Base-by-base conservation (phyloP, 2,329 filamentous ascomycete species). In the Apiospora sp. region DNA sequence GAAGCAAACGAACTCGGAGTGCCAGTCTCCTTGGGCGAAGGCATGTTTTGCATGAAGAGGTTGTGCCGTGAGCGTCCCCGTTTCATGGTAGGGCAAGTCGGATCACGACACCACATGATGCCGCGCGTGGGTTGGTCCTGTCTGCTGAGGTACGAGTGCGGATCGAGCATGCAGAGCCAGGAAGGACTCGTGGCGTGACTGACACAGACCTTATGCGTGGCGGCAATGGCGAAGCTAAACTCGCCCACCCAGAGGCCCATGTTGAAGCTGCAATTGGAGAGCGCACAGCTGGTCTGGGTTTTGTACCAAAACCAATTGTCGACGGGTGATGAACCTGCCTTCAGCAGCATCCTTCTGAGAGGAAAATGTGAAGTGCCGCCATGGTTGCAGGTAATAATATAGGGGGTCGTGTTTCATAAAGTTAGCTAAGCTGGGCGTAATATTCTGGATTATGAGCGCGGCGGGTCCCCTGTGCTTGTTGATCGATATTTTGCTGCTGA, bases 91-190 rank as follows among this genome's bases (percentile, higher is more conserved):
- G 41, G 22, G n/a, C 67, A 69, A 12, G 8, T 19, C 22, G 43
- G 43, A 12, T 69, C 37, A 22, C 27, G 37, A 30, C 67, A 69
- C 67, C 67, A 69, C 67, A 69, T 69, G 16, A 69, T 5, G 19
- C 67, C 67, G n/a, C 67, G 67, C 27, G 67, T 22, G 22, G 22
- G 46, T 7, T 22, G 16, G 7, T 48, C 19, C 16, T 19, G 19
- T 8, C 22, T 1, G 46, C 19, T 22, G 46, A 48, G 46, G 46
- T 48, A 48, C 8, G 19, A 7, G 1, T 48, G 46, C 8, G 46
- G 46, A 19, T 48, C 46, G 16, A 48, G 46, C 19, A 19, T 8
- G 22, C 46, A 22, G 4, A 48, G 46, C 46, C 46, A 48, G 46
- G 46, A 48, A 48, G 46, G 46, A n/a, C 22, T 19, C 6, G 46